phyloP scores from a whole-genome alignment of 352 stramenopile genomes.

The Saprolegnia diclina region DNA sequence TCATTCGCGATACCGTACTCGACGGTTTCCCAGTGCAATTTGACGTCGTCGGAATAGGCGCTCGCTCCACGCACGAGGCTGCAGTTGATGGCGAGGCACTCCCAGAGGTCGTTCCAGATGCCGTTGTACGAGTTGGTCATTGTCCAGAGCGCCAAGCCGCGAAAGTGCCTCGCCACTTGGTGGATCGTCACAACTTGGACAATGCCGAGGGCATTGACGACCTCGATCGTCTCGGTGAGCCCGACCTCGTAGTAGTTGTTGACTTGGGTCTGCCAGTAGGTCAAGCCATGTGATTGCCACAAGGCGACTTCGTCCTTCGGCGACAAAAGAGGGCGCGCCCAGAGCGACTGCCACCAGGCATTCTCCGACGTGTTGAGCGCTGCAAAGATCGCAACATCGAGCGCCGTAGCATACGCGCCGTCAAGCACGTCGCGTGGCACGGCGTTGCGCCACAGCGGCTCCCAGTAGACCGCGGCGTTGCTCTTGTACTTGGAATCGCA shows the following conservation, averaged over 20 bases:
- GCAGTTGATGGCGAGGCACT: background rate
- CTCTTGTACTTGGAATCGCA: background rate
- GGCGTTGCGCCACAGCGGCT: constrained; percentile 8
- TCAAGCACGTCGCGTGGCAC: background rate
- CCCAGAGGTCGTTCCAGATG: constrained; percentile 4
- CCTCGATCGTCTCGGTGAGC: background rate
- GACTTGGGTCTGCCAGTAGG: constrained; percentile 10
- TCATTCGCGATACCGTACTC: background rate
- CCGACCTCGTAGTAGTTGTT: constrained; percentile 1
- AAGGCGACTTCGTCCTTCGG: background rate
- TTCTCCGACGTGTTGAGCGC: background rate
- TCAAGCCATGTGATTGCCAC: background rate
- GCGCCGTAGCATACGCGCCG: background rate
- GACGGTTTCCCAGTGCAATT: background rate
- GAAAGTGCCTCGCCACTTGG: background rate
- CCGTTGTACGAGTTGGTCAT: background rate
- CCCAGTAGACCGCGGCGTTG: constrained; percentile 21
- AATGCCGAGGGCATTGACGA: constrained; percentile 21
- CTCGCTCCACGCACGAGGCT: background rate
- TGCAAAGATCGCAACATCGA: background rate
- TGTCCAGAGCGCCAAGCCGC: background rate
- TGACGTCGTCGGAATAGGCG: background rate
- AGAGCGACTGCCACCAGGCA: background rate
- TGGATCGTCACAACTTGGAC: background rate
- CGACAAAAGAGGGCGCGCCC: background rate